Evolutionary conservation across 2,329 filamentous ascomycete genomes (phyloP), one percentile per base, ranked within the genome.

Genomic region (Fusarium tjaetaba): DNA sequence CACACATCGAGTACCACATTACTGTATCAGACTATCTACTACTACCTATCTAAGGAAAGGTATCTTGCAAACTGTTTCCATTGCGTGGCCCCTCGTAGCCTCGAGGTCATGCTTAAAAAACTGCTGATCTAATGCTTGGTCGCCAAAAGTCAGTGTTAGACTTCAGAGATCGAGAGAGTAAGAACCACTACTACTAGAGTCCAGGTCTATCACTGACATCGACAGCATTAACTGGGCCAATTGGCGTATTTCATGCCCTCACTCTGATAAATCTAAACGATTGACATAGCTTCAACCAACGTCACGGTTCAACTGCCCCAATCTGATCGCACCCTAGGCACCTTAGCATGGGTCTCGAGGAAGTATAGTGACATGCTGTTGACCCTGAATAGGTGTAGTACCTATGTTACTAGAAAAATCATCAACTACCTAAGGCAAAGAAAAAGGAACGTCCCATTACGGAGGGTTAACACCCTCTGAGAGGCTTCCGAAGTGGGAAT

Each of bases 391-490:
- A 30, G 30, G 30, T 30, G 3, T 30, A 7, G 34, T 36, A n/a
- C 20, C 24, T 26, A 22, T 52, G 49, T 38, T 39, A 57, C 32
- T 42, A 10, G n/a, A n/a, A 49, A 69, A 60, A n/a, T 52, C 43
- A 51, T 28, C 43, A 20, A 45, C 18, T 41, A 28, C 7, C 28
- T 28, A n/a, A 45, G 43, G 45, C 36, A 30, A 48, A 22, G 18
- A 24, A 20, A 34, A 26, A 68, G 71, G 67, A 64, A 65, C 64
- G 67, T 34, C 55, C 41, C 26, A 32, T 26, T 42, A 38, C 43
- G 36, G 26, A 41, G 30, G 42, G 30, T 49, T 24, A 18, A 26
- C 48, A 58, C 26, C 59, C 38, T 67, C 49, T 55, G 36, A 36
- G 41, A 39, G 42, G 43, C 49, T 51, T 53, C 39, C 22, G n/a